phyloP scores from a whole-genome alignment of 352 stramenopile genomes.

The Pelagophyceae sp. region DNA sequence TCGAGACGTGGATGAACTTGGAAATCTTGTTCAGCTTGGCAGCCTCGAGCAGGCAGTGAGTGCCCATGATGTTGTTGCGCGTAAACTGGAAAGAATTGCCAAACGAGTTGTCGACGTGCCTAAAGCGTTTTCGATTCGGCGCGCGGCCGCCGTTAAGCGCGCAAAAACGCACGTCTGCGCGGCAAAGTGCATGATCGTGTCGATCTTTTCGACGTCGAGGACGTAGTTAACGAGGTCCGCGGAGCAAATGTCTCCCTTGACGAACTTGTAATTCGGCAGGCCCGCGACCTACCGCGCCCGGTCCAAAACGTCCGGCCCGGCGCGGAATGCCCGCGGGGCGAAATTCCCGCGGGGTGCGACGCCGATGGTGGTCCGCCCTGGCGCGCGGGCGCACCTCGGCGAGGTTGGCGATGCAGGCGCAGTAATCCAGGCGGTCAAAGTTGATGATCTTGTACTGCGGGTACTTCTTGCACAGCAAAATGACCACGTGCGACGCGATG shows the following conservation, averaged over 20 bases:
- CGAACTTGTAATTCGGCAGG: constrained; percentile 87
- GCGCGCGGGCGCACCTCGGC: constrained; percentile 29
- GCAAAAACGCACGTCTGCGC: constrained; percentile 84
- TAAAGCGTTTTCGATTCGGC: no score
- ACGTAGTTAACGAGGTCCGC: constrained; percentile 87
- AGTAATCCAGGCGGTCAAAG: constrained; percentile 82
- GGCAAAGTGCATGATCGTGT: constrained; percentile 96
- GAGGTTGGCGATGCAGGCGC: constrained; percentile 73
- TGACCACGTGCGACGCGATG: constrained; percentile 88
- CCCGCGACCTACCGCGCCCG: constrained; percentile 43
- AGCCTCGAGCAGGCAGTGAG: constrained; percentile 91
- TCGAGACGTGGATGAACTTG: constrained; percentile 93
- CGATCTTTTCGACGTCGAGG: constrained; percentile 83
- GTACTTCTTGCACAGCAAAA: constrained; percentile 89
- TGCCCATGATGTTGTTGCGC: constrained; percentile 94
- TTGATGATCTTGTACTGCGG: constrained; percentile 94
- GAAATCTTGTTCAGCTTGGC: constrained; percentile 72
- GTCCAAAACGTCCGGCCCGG: no score
- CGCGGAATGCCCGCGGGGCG: no score
- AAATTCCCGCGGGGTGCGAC: no score
- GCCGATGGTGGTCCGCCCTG: background rate
- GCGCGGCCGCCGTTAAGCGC: no score
- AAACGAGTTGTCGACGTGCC: constrained; percentile 94
- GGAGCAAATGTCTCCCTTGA: constrained; percentile 89
- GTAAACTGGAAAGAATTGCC: constrained; percentile 96